Conservation (phyloP, 257 asterid species). For the Penstemon barbatus region DNA sequence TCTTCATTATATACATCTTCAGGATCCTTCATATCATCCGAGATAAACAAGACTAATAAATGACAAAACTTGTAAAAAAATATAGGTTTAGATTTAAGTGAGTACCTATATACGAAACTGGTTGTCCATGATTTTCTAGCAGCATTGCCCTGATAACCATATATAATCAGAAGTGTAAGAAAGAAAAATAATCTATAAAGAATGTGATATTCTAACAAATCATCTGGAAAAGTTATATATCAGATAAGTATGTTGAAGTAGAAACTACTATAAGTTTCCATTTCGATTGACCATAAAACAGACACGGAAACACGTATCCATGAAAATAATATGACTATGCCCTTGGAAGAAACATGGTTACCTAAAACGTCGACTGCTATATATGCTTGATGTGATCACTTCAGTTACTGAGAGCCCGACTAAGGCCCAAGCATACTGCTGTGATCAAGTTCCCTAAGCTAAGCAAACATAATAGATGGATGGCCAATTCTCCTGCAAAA, state of each 20-base stretch:
- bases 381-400: constrained; percentile 48
- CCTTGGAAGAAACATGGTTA: neutral
- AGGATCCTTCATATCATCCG: constrained; percentile 26
- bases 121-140: constrained; percentile 2
- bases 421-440: constrained; percentile 54
- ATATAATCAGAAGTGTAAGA: neutral
- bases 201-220: too few species aligned
- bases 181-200: neutral
- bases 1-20: constrained; percentile 31
- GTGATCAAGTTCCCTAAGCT: constrained; percentile 45
- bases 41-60: neutral
- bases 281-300: too few species aligned
- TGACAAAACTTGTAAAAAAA: too few species aligned
- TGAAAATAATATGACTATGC: neutral
- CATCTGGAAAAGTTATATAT: too few species aligned
- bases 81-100: neutral
- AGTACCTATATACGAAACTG: constrained; percentile 26
- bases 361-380: constrained; percentile 47
- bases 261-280: too few species aligned
- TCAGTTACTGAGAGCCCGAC: constrained; percentile 58
- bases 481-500: constrained; percentile 47
- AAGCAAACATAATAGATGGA: constrained; percentile 47
- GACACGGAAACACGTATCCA: too few species aligned
- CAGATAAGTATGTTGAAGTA: too few species aligned
- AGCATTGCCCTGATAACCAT: too few species aligned